Percentiles rank a stretch among this genome's conserved stretches.
Conservation (phyloP, 345 rosid species). For the Luvunga scandens region DNA sequence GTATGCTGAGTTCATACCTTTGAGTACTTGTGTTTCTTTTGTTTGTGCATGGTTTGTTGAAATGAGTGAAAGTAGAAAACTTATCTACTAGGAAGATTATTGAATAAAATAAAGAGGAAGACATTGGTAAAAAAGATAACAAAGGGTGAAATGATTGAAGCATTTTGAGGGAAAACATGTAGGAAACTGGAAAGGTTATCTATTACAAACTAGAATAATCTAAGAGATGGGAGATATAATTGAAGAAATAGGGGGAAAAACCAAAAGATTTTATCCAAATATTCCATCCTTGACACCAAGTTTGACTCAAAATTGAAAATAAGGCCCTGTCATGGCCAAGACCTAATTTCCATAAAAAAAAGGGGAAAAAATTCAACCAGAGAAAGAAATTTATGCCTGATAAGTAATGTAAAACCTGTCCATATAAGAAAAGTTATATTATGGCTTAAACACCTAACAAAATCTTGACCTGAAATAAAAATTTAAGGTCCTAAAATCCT, state of each 20-base stretch:
- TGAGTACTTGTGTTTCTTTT: not conserved
- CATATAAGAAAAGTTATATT: not conserved
- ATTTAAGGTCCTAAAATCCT: no score
- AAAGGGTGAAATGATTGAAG: not conserved
- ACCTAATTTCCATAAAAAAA: not conserved
- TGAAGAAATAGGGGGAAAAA: not conserved
- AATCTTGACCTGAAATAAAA: no score
- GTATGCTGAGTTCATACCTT: conserved; percentile 27
- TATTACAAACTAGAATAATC: not conserved
- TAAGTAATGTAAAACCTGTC: not conserved
- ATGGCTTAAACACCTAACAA: no score
- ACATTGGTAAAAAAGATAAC: no score
- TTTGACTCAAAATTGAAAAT: not conserved
- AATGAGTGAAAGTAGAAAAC: not conserved
- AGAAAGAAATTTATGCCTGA: not conserved
- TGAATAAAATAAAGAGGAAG: not conserved
- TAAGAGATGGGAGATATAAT: not conserved
- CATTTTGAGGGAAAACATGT: not conserved
- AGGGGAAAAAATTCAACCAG: no score
- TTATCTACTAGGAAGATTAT: not conserved
- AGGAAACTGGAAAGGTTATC: not conserved
- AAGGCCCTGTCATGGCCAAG: not conserved
- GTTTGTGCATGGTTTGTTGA: not conserved
- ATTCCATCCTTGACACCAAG: not conserved
- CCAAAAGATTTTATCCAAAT: not conserved